Evolutionary conservation across 2,329 filamentous ascomycete genomes (phyloP).

Genomic region (Pyricularia pennisetigena): DNA sequence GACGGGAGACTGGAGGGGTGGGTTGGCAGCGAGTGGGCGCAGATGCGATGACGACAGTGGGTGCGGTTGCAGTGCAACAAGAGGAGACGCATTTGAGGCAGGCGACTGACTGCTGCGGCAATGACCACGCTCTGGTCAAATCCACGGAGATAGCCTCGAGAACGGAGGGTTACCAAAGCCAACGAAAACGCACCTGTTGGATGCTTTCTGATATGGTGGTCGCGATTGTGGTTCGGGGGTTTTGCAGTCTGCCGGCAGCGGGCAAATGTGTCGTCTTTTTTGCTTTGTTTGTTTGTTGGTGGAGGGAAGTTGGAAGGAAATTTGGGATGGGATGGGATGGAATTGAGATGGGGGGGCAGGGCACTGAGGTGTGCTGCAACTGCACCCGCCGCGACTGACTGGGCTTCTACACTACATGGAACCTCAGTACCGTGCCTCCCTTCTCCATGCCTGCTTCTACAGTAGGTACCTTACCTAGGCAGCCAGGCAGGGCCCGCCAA

Average conservation of each 20-base stretch:
- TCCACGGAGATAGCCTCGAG: neutral
- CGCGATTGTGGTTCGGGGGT: neutral
- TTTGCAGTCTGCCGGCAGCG: neutral
- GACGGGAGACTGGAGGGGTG: neutral
- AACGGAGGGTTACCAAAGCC: neutral
- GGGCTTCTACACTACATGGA: neutral
- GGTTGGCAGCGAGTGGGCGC: slow-evolving; percentile 10
- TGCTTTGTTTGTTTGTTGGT: slow-evolving; percentile 3
- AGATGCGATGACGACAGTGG: slow-evolving; percentile 18
- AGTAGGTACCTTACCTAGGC: neutral
- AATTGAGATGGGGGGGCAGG: neutral
- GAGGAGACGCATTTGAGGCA: neutral
- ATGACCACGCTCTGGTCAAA: neutral
- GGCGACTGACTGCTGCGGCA: neutral
- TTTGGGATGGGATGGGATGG: slow-evolving; percentile 1
- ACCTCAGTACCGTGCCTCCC: no score
- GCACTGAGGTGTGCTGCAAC: neutral
- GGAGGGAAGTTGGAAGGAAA: slow-evolving; percentile 4
- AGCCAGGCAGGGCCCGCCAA: neutral
- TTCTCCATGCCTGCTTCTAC: neutral
- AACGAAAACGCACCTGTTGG: slow-evolving; percentile 1
- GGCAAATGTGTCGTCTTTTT: neutral
- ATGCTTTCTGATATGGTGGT: neutral
- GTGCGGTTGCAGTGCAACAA: slow-evolving; percentile 2
- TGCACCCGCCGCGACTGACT: neutral